Conservation (phyloP, 441 rosid genomes). For the Gossypium trilobum region DNA sequence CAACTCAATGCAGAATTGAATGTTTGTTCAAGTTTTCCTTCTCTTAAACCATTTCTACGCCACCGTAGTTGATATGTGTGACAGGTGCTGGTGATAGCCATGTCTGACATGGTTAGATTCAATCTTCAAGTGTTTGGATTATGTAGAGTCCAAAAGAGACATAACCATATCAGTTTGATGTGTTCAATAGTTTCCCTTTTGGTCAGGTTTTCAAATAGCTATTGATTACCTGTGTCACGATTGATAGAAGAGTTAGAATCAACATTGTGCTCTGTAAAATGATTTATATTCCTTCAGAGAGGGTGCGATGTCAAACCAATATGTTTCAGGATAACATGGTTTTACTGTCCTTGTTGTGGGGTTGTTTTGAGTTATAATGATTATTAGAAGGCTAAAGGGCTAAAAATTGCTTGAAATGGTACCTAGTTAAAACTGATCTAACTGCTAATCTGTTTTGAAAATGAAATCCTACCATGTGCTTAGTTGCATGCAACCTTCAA, state of each 20-base stretch:
- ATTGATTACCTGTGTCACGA: neutral
- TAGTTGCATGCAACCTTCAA: neutral
- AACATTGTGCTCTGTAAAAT: neutral
- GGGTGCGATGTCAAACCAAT: neutral
- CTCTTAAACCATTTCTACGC: neutral
- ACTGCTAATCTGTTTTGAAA: slow-evolving; percentile 25
- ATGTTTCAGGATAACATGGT: neutral
- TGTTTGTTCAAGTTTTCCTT: neutral
- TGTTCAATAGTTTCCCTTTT: neutral
- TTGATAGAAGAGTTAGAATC: neutral
- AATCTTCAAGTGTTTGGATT: neutral
- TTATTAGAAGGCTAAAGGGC: slow-evolving; percentile 11
- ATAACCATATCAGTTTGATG: neutral
- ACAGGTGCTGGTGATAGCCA: neutral
- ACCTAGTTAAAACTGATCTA: neutral
- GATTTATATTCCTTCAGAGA: neutral
- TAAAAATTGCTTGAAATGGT: neutral
- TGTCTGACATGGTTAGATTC: neutral
- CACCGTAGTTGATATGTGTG: neutral
- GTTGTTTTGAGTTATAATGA: slow-evolving; percentile 7
- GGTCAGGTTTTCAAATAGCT: neutral
- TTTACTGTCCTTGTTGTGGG: neutral
- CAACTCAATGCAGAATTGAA: neutral
- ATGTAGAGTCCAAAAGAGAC: neutral
- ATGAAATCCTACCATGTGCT: slow-evolving; percentile 29